A percentile compares a stretch with the other conserved stretches of the same genome.
These are phyloP conservation scores for Chamaenerion angustifolium DNA, from an alignment of 345 rosid species.

Conservation along the genomic window DNA sequence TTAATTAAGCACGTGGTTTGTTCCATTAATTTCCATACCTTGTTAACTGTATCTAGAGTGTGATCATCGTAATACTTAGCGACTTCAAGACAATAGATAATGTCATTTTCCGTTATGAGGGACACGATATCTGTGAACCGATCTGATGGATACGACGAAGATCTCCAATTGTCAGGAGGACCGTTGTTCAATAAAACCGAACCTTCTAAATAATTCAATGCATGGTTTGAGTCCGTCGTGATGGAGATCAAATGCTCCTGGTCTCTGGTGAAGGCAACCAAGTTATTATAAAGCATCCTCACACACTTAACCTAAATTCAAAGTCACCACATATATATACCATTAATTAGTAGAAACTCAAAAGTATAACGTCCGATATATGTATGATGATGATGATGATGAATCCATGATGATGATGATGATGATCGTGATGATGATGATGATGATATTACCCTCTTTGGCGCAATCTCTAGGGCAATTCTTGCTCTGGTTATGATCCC, in stretches of 20 bases:
- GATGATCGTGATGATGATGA: not conserved
- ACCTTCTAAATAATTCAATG: conserved; percentile 10
- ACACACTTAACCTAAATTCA: conserved; percentile 7
- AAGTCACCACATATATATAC: too few species aligned
- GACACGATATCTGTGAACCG: not conserved
- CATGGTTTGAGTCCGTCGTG: not conserved
- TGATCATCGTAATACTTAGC: conserved; percentile 7
- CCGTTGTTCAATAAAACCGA: conserved; percentile 3
- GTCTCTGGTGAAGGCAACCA: conserved; percentile 6
- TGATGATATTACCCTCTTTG: conserved; percentile 10
- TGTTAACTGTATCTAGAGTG: not conserved
- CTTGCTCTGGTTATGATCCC: conserved; percentile 33
- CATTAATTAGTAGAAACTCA: too few species aligned
- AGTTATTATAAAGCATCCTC: conserved; percentile 9
- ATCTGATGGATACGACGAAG: conserved; percentile 1
- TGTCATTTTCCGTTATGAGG: conserved; percentile 1
- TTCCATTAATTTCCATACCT: not conserved
- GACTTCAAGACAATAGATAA: conserved; percentile 11
- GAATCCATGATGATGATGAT: not conserved
- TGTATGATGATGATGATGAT: not conserved
- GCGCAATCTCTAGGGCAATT: conserved; percentile 20
- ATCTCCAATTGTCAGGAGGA: conserved; percentile 3
- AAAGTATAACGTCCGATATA: too few species aligned
- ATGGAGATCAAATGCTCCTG: conserved; percentile 11
- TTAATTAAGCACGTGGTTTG: not conserved